A percentile compares a stretch with the other conserved stretches of the same genome.
Evolutionary conservation across 2,329 filamentous ascomycete species (phyloP).

Genomic region (Alternaria sp.): DNA sequence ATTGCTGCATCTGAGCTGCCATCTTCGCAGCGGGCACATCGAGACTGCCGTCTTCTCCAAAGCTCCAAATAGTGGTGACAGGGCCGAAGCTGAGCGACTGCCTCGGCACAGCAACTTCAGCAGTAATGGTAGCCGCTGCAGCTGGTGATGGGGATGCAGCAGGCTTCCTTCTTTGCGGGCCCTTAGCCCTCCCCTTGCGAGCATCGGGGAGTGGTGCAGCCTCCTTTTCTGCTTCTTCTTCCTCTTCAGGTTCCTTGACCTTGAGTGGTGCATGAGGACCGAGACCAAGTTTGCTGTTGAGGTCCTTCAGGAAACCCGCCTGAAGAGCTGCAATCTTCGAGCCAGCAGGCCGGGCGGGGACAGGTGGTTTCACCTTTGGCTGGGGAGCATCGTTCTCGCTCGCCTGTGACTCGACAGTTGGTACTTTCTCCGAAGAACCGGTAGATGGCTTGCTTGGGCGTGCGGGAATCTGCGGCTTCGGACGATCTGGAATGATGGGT

Average conservation of each 20-base stretch:
- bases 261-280: conserved; percentile 81
- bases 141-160: conserved; percentile 69
- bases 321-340: conserved; percentile 91
- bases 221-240: conserved; percentile 62
- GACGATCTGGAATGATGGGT: conserved; percentile 64
- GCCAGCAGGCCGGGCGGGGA: conserved; percentile 79
- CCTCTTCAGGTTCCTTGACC: conserved; percentile 73
- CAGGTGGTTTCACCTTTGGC: conserved; percentile 79
- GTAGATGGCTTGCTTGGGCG: conserved; percentile 64
- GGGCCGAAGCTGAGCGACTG: conserved; percentile 39
- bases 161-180: conserved; percentile 79
- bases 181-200: conserved; percentile 86
- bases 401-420: conserved; percentile 34
- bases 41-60: conserved; percentile 46
- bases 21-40: conserved; percentile 46
- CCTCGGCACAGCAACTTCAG: conserved; percentile 49
- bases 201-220: conserved; percentile 86
- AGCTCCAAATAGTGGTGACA: conserved; percentile 48
- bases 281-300: conserved; percentile 87
- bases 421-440: conserved; percentile 53
- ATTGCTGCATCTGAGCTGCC: conserved; percentile 38
- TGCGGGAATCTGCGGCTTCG: conserved; percentile 70
- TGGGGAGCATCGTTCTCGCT: conserved; percentile 51
- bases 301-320: conserved; percentile 88
- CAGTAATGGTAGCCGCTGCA: conserved; percentile 50